Evolutionary conservation across 2,329 filamentous ascomycete genomes (phyloP).

Genomic region (Apiospora marii): DNA sequence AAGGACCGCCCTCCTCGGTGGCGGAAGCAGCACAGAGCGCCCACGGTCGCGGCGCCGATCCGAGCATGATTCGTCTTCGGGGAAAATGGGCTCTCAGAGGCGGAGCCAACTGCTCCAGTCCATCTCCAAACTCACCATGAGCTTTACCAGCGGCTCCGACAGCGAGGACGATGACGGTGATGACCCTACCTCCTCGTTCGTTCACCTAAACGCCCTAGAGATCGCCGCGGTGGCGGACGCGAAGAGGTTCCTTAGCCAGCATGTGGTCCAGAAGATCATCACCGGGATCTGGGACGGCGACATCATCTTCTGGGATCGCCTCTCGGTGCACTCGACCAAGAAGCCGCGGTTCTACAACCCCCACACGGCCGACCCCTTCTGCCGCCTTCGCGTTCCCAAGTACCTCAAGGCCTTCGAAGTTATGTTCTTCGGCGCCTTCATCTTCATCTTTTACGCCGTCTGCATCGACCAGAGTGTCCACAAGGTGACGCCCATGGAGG

Average conservation of each 20-base stretch:
- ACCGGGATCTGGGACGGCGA: conserved; percentile 77
- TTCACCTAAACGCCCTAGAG: conserved; percentile 82
- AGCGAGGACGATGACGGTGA: conserved; percentile 58
- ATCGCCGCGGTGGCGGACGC: conserved; percentile 75
- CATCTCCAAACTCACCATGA: conserved; percentile 63
- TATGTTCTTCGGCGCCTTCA: conserved; percentile 72
- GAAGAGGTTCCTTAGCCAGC: conserved; percentile 76
- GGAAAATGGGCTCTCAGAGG: conserved; percentile 50
- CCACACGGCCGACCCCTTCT: conserved; percentile 68
- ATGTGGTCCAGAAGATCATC: conserved; percentile 74
- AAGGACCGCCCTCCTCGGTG: conserved; percentile 54
- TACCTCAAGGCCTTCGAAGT: conserved; percentile 79
- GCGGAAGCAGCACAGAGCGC: conserved; percentile 26
- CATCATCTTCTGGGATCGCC: conserved; percentile 76
- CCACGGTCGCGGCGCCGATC: not conserved
- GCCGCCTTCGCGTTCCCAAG: conserved; percentile 73
- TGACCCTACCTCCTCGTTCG: conserved; percentile 76
- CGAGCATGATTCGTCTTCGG: not conserved
- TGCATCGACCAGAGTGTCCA: conserved; percentile 75
- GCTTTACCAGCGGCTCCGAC: conserved; percentile 46
- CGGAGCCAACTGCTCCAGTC: conserved; percentile 60
- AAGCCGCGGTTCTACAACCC: conserved; percentile 71
- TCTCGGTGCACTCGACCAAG: conserved; percentile 70
- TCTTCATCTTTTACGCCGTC: conserved; percentile 86
- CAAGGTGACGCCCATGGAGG: conserved; percentile 72